A percentile compares a stretch with the other conserved stretches of the same genome.
phyloP scores from a whole-genome alignment of 2,329 filamentous ascomycete genomes.

The Thelonectria blattea region DNA sequence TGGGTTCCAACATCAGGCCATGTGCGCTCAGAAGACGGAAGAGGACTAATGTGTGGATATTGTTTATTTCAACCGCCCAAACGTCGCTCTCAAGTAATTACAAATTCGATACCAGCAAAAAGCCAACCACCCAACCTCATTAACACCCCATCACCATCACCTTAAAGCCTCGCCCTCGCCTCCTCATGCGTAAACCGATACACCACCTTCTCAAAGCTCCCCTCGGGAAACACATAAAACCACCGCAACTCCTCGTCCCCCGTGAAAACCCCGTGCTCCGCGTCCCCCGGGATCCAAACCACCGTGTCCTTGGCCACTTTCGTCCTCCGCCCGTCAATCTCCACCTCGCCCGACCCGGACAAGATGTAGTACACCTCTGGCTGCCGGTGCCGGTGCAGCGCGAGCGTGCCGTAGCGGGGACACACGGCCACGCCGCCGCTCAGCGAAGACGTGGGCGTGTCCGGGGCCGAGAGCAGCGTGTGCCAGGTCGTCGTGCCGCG shows the following conservation, averaged over 20 bases:
- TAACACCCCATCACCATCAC: neutral
- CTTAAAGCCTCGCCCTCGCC: constrained; percentile 19
- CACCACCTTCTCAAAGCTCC: constrained; percentile 31
- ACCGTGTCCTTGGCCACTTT: constrained; percentile 26
- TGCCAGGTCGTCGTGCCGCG: constrained; percentile 33
- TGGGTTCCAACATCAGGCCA: too few species aligned
- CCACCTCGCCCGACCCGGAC: constrained; percentile 30
- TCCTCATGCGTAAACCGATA: constrained; percentile 32
- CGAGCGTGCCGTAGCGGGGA: constrained; percentile 27
- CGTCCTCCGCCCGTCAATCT: constrained; percentile 26
- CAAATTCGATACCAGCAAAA: neutral
- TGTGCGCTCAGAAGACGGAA: too few species aligned
- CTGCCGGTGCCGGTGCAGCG: constrained; percentile 36
- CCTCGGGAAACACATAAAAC: constrained; percentile 36
- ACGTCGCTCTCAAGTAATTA: too few species aligned
- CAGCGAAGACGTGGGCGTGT: constrained; percentile 20
- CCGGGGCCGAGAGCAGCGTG: constrained; percentile 28
- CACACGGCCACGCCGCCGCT: constrained; percentile 33
- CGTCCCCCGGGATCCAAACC: constrained; percentile 34
- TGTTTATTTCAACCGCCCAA: too few species aligned
- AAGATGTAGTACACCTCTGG: constrained; percentile 38
- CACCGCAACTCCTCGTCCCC: constrained; percentile 25
- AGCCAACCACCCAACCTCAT: neutral
- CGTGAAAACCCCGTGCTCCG: constrained; percentile 35
- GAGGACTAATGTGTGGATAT: too few species aligned